Base-by-base conservation (phyloP, 495 filamentous ascomycete species). In the Letharia columbiana region DNA sequence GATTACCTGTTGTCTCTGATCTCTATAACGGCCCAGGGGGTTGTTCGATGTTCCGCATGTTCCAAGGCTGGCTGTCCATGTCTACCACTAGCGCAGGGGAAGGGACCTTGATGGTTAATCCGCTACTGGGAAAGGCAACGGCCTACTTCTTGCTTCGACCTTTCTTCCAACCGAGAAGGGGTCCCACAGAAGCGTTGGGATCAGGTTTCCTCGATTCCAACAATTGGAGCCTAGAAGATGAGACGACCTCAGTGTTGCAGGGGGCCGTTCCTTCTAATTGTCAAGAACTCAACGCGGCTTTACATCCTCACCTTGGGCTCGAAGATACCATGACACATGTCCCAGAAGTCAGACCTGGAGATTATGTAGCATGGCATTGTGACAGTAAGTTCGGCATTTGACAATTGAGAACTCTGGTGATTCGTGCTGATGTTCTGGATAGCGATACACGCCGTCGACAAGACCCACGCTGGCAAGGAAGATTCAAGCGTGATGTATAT, bases 331-430 rank as follows among this genome's bases (percentile, higher is more conserved):
- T 96, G 91, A 83, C 92, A 5, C 86, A 91, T 66, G 78, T 94
- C 1, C 92, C 92, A 1, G 75, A 79, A 28, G 89, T 96, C 18
- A 79, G 78, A 45, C 92, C 92, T 1, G 92, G 92, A 3, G 92
- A 96, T 72, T 95, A 88, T 73, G 91, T 96, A 1, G 86, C 86
- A 3, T 96, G 92, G 92, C 92, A 96, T 74, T 96, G 91, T 70
- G 92, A 96, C 67, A 86, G 81, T 84, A 69, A 75, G 82, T 78
- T 13, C 47, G 69, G 72, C 12, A 67, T 70, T 49, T 65, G 71
- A 50, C 64, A 73, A 42, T 23, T 60, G 4, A 15, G 50, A 65
- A 33, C 49, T 44, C 2, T 37, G 37, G 6, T 6, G 23, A 45
- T 60, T 15, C 4, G 45, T 33, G 20, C 17, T 69, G 35, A 63